Conservation (phyloP, 305 asterid genomes). For the Andrographis paniculata region DNA sequence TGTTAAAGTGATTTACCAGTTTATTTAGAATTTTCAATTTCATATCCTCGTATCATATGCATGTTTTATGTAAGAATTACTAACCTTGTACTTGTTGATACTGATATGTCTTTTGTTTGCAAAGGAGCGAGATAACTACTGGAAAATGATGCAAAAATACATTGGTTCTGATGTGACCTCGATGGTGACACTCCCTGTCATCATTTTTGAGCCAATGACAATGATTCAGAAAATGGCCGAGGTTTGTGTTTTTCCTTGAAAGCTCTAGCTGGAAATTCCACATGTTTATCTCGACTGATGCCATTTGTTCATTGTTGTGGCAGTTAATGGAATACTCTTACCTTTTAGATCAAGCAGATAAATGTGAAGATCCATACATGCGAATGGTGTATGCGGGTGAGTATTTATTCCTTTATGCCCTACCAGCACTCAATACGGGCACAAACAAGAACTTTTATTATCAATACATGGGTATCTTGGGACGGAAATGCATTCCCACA, state of each 20-base stretch:
- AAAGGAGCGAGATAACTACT: conserved; percentile 76
- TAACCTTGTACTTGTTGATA: conserved; percentile 1
- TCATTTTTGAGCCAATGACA: conserved; percentile 84
- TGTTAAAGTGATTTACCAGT: too few relatives aligned
- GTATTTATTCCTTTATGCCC: conserved; percentile 19
- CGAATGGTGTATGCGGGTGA: conserved; percentile 62
- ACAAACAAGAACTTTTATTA: conserved; percentile 5
- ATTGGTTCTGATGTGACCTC: conserved; percentile 76
- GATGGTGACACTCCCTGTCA: conserved; percentile 80
- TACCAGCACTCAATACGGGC: too few relatives aligned
- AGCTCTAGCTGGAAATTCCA: too few relatives aligned
- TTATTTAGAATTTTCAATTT: too few relatives aligned
- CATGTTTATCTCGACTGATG: too few relatives aligned
- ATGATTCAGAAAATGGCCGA: conserved; percentile 93
- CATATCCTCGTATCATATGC: too few relatives aligned
- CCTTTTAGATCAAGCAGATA: conserved; percentile 71
- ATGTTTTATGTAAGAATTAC: conserved; percentile 12
- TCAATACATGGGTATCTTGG: too few relatives aligned
- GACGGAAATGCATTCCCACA: too few relatives aligned
- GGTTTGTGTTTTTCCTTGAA: conserved; percentile 51
- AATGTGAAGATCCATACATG: conserved; percentile 74
- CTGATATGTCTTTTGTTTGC: conserved; percentile 26
- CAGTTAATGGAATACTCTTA: conserved; percentile 78
- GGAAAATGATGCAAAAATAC: conserved; percentile 79
- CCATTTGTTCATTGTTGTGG: conserved; percentile 26